These are phyloP conservation scores for Geranomyces michiganensis DNA, from an alignment of 192 early-diverging fungal species.

Conservation along the genomic window DNA sequence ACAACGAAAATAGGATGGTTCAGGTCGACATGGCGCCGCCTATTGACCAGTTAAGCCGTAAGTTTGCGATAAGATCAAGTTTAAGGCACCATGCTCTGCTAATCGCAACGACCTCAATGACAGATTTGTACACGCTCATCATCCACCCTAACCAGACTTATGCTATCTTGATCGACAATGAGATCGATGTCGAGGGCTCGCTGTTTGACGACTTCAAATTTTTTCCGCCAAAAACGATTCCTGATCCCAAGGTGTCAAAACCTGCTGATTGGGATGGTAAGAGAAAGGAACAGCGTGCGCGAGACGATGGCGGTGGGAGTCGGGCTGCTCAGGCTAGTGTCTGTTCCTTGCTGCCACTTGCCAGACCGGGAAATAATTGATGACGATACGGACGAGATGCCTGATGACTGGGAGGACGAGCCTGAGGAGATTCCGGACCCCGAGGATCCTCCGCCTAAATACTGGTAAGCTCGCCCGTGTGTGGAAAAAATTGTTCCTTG, in stretches of 20 bases:
- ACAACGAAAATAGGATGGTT: conserved; percentile 42
- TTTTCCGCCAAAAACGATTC: conserved; percentile 50
- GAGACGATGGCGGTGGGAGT: not conserved
- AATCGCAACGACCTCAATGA: not conserved
- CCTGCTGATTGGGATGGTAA: conserved; percentile 38
- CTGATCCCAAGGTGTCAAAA: conserved; percentile 44
- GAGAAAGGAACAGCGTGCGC: not conserved
- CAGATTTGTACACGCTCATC: conserved; percentile 53
- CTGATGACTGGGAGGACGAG: conserved; percentile 71
- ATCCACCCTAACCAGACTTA: conserved; percentile 55
- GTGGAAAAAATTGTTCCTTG: too few species aligned
- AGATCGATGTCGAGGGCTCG: conserved; percentile 39
- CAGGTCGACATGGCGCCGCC: conserved; percentile 37
- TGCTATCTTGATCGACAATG: conserved; percentile 47
- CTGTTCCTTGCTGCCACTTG: not conserved
- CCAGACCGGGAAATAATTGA: conserved; percentile 64
- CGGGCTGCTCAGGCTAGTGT: not conserved
- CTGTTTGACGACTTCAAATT: conserved; percentile 52
- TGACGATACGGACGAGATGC: conserved; percentile 76
- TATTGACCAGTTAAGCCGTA: conserved; percentile 46
- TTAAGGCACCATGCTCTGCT: not conserved
- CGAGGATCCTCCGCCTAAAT: conserved; percentile 81
- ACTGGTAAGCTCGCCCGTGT: conserved; percentile 71
- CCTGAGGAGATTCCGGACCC: conserved; percentile 83
- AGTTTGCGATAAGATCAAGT: not conserved